Evolutionary conservation across 2,329 filamentous ascomycete genomes (phyloP).

Genomic region (Didymella glomerata): DNA sequence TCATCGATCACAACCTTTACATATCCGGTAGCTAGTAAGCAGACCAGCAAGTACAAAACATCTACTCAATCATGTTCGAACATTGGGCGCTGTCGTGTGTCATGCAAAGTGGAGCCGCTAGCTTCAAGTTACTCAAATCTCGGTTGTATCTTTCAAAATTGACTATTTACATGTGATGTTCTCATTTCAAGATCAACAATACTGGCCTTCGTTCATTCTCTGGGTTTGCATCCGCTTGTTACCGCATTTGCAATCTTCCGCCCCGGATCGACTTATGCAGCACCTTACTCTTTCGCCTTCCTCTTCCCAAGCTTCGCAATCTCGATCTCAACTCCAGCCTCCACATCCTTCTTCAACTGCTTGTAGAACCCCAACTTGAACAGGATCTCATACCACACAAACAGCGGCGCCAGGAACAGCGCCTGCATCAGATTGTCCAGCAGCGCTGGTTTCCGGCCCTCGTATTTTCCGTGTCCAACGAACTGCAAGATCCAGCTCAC

Average conservation of each 20-base stretch:
- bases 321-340: conserved; percentile 54
- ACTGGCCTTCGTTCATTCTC: too few relatives aligned
- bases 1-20: rapidly evolving
- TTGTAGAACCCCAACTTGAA: conserved; percentile 86
- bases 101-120: not conserved
- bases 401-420: conserved; percentile 89
- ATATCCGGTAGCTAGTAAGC: too few relatives aligned
- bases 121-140: not conserved
- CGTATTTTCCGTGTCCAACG: conserved; percentile 86
- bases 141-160: not conserved
- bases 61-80: not conserved
- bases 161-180: too few relatives aligned
- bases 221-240: too few relatives aligned
- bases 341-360: conserved; percentile 57
- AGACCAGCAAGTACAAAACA: not conserved
- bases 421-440: conserved; percentile 92
- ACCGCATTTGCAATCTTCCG: too few relatives aligned
- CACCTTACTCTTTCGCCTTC: conserved; percentile 27
- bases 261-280: too few relatives aligned
- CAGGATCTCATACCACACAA: conserved; percentile 93
- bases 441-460: conserved; percentile 84
- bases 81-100: not conserved
- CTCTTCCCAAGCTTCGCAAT: conserved; percentile 57
- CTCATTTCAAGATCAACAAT: too few relatives aligned
- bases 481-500: conserved; percentile 88